These are phyloP conservation scores for Pseudopediastrum boryanum DNA, from an alignment of 139 green algal genomes.

Conservation along the genomic window DNA sequence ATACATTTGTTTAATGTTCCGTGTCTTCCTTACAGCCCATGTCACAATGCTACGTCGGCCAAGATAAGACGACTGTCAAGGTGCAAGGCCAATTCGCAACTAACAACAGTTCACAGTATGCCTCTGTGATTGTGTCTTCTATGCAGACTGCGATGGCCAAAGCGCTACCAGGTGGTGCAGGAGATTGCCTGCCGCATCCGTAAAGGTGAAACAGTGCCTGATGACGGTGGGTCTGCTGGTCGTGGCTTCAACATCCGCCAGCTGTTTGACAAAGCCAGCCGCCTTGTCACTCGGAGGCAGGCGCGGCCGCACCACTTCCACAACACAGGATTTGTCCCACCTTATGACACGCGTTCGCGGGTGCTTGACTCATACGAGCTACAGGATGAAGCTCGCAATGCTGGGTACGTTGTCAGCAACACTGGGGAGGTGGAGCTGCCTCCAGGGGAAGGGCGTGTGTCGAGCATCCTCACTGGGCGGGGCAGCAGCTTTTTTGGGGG, in stretches of 20 bases:
- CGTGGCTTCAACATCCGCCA: not conserved
- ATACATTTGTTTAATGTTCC: not conserved
- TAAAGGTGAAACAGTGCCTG: conserved; percentile 10
- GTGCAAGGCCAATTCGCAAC: not conserved
- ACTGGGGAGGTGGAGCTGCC: not conserved
- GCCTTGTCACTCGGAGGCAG: not conserved
- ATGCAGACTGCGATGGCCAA: conserved; percentile 52
- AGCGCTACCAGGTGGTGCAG: conserved; percentile 56
- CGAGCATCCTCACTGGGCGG: not conserved
- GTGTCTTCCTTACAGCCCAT: not conserved
- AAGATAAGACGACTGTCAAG: not conserved
- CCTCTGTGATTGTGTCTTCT: not conserved
- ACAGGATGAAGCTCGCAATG: not conserved
- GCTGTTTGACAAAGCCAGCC: not conserved
- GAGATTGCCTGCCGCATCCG: conserved; percentile 46
- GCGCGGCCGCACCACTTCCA: not conserved
- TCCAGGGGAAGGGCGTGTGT: not conserved
- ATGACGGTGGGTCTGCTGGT: not conserved
- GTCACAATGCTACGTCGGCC: not conserved
- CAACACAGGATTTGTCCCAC: conserved; percentile 52
- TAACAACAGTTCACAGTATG: not conserved
- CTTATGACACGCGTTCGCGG: conserved; percentile 50
- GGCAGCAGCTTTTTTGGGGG: not conserved
- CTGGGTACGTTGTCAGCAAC: not conserved
- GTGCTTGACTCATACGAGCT: conserved; percentile 42